Conservation (phyloP, 495 filamentous ascomycete genomes). For the Trichoderma erinaceum region DNA sequence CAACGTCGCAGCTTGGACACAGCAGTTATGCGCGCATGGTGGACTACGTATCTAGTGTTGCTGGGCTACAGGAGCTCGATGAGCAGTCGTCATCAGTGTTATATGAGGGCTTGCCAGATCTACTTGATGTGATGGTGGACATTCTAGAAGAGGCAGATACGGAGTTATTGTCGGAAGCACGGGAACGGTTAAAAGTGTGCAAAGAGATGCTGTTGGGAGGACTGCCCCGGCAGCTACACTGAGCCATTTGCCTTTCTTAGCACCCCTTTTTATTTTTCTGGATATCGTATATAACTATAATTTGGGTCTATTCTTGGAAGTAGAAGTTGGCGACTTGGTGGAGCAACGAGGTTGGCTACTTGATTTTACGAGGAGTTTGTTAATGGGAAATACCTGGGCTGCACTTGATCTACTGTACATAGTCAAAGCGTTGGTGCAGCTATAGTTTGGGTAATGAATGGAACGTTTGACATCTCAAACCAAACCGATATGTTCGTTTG, state of each 20-base stretch:
- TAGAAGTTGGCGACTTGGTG: too few relatives aligned
- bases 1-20: conserved; percentile 17
- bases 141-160: conserved; percentile 39
- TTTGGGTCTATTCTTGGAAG: too few relatives aligned
- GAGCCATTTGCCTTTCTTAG: background rate
- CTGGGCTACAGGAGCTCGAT: conserved; percentile 33
- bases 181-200: conserved; percentile 34
- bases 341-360: too few relatives aligned
- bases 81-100: conserved; percentile 27
- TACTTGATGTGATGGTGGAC: conserved; percentile 36
- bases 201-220: conserved; percentile 35
- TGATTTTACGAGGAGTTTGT: too few relatives aligned
- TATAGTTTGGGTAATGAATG: too few relatives aligned
- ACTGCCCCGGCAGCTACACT: background rate
- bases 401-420: too few relatives aligned
- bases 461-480: too few relatives aligned
- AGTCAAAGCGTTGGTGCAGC: too few relatives aligned
- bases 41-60: conserved; percentile 38
- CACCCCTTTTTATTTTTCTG: background rate
- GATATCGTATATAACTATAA: background rate
- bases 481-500: too few relatives aligned
- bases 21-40: conserved; percentile 30
- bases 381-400: too few relatives aligned
- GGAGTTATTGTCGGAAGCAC: conserved; percentile 40
- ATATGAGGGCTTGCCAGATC: conserved; percentile 36